These are phyloP conservation scores for Pseudocercospora vitis DNA, from an alignment of 2,329 filamentous ascomycete species.

Conservation along the genomic window DNA sequence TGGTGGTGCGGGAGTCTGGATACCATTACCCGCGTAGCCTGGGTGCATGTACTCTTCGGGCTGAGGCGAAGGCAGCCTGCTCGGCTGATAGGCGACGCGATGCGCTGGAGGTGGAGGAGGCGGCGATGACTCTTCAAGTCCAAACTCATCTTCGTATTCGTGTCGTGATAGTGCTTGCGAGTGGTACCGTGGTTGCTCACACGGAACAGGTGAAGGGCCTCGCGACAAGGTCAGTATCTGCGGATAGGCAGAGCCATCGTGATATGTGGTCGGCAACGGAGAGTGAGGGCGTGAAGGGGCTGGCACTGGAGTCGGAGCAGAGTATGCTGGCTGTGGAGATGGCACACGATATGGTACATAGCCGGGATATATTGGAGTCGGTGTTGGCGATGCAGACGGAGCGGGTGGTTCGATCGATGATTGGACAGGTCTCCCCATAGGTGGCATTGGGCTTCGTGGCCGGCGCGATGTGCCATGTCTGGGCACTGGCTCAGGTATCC, in stretches of 20 bases:
- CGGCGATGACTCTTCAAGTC: constrained; percentile 57
- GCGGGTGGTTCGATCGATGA: constrained; percentile 3
- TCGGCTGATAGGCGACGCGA: constrained; percentile 55
- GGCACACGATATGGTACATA: constrained; percentile 30
- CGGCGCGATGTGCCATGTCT: constrained; percentile 28
- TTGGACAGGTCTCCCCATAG: constrained; percentile 15
- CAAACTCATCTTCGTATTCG: constrained; percentile 43
- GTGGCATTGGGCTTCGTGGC: constrained; percentile 29
- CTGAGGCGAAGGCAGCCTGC: constrained; percentile 51
- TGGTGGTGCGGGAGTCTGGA: constrained; percentile 64
- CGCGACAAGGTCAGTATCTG: constrained; percentile 32
- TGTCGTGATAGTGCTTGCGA: constrained; percentile 6
- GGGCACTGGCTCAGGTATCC: constrained; percentile 37
- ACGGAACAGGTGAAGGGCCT: constrained; percentile 34
- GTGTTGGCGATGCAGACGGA: constrained; percentile 44
- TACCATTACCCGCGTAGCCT: constrained; percentile 53
- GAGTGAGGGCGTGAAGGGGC: constrained; percentile 45
- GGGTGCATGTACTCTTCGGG: constrained; percentile 29
- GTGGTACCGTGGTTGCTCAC: constrained; percentile 31
- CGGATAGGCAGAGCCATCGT: constrained; percentile 38
- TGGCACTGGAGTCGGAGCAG: constrained; percentile 41
- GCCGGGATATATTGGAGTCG: constrained; percentile 36
- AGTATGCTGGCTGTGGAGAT: constrained; percentile 33
- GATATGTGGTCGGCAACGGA: constrained; percentile 42
- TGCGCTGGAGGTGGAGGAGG: constrained; percentile 85